phyloP scores from a whole-genome alignment of 139 green algal species.

The Medakamo hakoo region DNA sequence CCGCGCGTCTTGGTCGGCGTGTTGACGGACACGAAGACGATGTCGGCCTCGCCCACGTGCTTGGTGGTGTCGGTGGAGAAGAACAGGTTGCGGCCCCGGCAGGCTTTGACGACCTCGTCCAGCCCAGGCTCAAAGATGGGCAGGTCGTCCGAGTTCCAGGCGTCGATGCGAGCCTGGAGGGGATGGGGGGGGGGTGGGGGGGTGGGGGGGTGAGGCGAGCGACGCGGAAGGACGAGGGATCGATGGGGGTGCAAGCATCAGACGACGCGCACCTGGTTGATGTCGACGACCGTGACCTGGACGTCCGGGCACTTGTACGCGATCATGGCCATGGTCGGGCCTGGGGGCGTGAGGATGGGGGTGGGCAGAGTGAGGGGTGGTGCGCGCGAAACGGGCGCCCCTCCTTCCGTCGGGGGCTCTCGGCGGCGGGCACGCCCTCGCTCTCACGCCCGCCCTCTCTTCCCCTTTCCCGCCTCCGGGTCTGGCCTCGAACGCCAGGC shows the following conservation, averaged over 20 bases:
- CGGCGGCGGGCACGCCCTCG: too few relatives aligned
- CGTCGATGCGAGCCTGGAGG: constrained; percentile 58
- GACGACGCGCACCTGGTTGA: constrained; percentile 71
- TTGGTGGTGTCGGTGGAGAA: constrained; percentile 90
- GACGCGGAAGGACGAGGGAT: neutral
- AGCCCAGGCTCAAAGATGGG: constrained; percentile 98
- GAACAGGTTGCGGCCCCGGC: constrained; percentile 83
- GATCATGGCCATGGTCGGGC: constrained; percentile 73
- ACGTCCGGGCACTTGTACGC: constrained; percentile 90
- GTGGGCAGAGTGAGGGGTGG: neutral
- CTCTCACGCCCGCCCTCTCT: too few relatives aligned
- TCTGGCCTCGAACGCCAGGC: too few relatives aligned
- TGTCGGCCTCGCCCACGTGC: constrained; percentile 83
- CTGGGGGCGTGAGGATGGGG: neutral
- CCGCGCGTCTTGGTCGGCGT: constrained; percentile 95
- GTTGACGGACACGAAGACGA: constrained; percentile 98
- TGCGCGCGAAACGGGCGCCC: neutral
- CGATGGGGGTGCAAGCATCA: constrained; percentile 42
- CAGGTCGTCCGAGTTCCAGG: constrained; percentile 92
- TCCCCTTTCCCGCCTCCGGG: too few relatives aligned
- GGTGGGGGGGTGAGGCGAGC: neutral
- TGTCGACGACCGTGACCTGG: constrained; percentile 86
- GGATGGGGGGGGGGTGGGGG: too few relatives aligned
- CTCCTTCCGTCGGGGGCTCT: too few relatives aligned
- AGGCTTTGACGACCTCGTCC: constrained; percentile 72